A percentile compares a stretch with the other conserved stretches of the same genome.
Evolutionary conservation across 495 filamentous ascomycete genomes (phyloP).

Genomic region (Evansstolkia leycettana): DNA sequence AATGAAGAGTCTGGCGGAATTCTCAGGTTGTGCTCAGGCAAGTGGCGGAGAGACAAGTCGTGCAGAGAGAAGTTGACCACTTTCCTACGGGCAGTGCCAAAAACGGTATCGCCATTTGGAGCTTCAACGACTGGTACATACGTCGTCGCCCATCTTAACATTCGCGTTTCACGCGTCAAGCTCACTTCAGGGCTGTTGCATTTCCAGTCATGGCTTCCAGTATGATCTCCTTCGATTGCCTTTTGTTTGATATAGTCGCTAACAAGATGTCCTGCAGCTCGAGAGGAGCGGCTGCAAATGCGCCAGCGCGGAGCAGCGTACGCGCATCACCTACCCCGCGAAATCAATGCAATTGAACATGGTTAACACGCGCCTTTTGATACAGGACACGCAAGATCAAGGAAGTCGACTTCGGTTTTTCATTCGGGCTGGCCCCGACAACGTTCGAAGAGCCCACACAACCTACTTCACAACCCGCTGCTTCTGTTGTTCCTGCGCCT

Average conservation of each 20-base stretch:
- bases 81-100: conserved; percentile 5
- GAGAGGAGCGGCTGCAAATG: conserved; percentile 44
- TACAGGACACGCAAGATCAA: conserved; percentile 34
- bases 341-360: conserved; percentile 9
- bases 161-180: conserved; percentile 28
- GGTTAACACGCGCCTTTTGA: conserved; percentile 8
- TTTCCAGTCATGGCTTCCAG: conserved; percentile 30
- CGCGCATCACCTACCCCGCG: conserved; percentile 21
- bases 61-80: conserved; percentile 14
- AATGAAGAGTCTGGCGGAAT: no score
- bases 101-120: conserved; percentile 5
- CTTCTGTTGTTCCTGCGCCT: conserved; percentile 2
- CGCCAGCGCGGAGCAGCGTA: conserved; percentile 50
- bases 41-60: conserved; percentile 1
- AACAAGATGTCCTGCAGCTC: conserved; percentile 23
- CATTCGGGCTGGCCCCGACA: conserved; percentile 23
- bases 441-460: conserved; percentile 8
- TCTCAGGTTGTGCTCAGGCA: background rate
- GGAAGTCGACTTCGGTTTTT: conserved; percentile 39
- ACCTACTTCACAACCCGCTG: conserved; percentile 12
- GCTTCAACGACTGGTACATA: background rate
- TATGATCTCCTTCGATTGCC: conserved; percentile 9
- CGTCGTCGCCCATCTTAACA: conserved; percentile 12
- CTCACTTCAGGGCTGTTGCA: conserved; percentile 16
- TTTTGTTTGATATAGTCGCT: conserved; percentile 1